Percentiles rank a stretch among this genome's conserved stretches.
Conservation (phyloP, 371 early-diverging fungal species). For the Amoeboaphelidium protococcarum region DNA sequence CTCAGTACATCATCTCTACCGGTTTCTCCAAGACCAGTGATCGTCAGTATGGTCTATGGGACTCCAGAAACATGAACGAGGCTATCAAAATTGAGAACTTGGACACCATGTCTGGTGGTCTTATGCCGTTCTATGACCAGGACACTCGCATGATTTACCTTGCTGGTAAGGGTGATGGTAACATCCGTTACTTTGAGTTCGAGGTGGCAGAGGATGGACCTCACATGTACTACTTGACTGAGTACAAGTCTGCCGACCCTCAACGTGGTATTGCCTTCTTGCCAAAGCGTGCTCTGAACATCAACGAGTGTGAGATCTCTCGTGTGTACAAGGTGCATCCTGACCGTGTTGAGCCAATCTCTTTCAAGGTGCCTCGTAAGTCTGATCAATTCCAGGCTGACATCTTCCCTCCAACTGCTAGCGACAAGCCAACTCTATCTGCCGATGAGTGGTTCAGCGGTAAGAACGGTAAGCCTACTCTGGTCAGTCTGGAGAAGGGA, state of each 20-base stretch:
- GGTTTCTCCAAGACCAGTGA: slow-evolving; percentile 78
- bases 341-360: slow-evolving; percentile 67
- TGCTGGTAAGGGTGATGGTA: slow-evolving; percentile 93
- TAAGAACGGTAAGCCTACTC: slow-evolving; percentile 32
- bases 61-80: slow-evolving; percentile 25
- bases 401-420: slow-evolving; percentile 60
- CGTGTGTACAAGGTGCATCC: slow-evolving; percentile 74
- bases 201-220: slow-evolving; percentile 41
- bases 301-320: slow-evolving; percentile 64
- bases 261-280: slow-evolving; percentile 80
- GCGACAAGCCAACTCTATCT: slow-evolving; percentile 56
- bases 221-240: slow-evolving; percentile 48
- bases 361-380: slow-evolving; percentile 89
- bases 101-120: slow-evolving; percentile 76
- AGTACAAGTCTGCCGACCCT: slow-evolving; percentile 66
- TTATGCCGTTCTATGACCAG: slow-evolving; percentile 83
- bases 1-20: slow-evolving; percentile 56
- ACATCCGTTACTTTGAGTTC: slow-evolving; percentile 90
- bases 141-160: slow-evolving; percentile 71
- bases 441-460: slow-evolving; percentile 74
- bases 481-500: slow-evolving; percentile 55
- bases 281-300: slow-evolving; percentile 71
- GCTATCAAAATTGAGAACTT: slow-evolving; percentile 47
- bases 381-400: slow-evolving; percentile 89
- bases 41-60: slow-evolving; percentile 77